These are phyloP conservation scores for Metschnikowia hibisci DNA, from an alignment of 805 yeast species.

Conservation along the genomic window DNA sequence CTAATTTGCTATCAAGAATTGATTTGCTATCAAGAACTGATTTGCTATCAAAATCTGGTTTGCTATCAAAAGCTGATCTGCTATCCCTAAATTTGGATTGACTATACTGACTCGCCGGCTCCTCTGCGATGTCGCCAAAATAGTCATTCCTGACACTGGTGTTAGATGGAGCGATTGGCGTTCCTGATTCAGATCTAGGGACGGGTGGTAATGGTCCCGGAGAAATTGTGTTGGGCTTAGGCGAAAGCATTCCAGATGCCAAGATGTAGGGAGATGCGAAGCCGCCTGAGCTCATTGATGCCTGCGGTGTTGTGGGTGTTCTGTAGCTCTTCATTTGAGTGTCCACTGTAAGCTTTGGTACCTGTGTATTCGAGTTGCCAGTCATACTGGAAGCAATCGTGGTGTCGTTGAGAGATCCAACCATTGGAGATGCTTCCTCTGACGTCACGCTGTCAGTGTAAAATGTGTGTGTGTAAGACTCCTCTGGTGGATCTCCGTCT, in stretches of 20 bases:
- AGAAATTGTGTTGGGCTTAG: conserved; percentile 27
- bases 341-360: conserved; percentile 33
- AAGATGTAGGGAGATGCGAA: conserved; percentile 66
- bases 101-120: neutral
- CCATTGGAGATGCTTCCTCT: conserved; percentile 27
- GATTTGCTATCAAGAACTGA: no score
- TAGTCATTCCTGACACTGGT: conserved; percentile 10
- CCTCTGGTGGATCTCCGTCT: conserved; percentile 20
- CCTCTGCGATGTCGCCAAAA: conserved; percentile 8
- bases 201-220: conserved; percentile 4
- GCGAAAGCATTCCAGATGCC: conserved; percentile 59
- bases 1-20: no score
- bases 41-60: neutral
- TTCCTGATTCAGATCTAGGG: conserved; percentile 3
- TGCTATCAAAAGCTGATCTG: neutral
- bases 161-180: conserved; percentile 11
- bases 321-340: conserved; percentile 22
- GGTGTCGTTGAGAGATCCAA: conserved; percentile 31
- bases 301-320: conserved; percentile 40
- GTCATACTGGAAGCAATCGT: conserved; percentile 25
- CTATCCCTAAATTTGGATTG: neutral
- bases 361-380: conserved; percentile 8
- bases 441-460: conserved; percentile 17
- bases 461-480: conserved; percentile 4
- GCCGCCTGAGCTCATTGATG: conserved; percentile 34